phyloP scores from a whole-genome alignment of 2,329 filamentous ascomycete species.

The Fusarium subglutinans region DNA sequence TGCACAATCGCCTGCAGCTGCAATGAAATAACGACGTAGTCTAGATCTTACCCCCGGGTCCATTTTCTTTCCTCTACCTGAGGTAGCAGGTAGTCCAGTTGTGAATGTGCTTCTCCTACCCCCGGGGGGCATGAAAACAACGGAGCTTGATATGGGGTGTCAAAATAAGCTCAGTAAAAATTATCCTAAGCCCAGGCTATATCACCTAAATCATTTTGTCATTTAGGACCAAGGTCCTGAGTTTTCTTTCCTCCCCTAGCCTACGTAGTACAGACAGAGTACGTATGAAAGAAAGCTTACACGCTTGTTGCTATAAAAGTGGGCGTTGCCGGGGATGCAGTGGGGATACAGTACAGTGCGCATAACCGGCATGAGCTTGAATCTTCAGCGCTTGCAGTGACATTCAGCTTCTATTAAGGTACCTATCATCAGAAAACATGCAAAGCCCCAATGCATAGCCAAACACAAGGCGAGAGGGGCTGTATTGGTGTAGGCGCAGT shows the following conservation, averaged over 20 bases:
- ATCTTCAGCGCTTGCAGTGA: not conserved
- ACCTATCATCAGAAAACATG: constrained; percentile 2
- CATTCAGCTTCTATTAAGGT: not conserved
- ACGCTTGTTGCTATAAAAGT: not conserved
- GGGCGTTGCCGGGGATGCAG: constrained; percentile 26
- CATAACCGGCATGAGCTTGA: not conserved
- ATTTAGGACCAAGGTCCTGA: too few relatives aligned
- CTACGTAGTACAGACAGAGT: not conserved
- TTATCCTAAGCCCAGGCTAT: too few relatives aligned
- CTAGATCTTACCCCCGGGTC: not conserved
- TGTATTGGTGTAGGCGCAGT: constrained; percentile 21
- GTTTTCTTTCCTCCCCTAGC: too few relatives aligned
- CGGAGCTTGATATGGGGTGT: too few relatives aligned
- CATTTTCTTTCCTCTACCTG: not conserved
- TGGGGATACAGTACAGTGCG: constrained; percentile 20
- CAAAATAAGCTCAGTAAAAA: too few relatives aligned
- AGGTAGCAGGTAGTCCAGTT: not conserved
- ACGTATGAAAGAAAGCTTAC: not conserved
- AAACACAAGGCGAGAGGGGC: not conserved
- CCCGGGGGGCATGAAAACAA: too few relatives aligned
- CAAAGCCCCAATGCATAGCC: constrained; percentile 19
- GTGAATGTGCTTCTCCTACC: not conserved
- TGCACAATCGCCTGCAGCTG: not conserved
- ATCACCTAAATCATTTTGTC: too few relatives aligned
- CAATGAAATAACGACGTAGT: not conserved